Evolutionary conservation across 805 yeast genomes (phyloP).

Genomic region (Metschnikowia similis): DNA sequence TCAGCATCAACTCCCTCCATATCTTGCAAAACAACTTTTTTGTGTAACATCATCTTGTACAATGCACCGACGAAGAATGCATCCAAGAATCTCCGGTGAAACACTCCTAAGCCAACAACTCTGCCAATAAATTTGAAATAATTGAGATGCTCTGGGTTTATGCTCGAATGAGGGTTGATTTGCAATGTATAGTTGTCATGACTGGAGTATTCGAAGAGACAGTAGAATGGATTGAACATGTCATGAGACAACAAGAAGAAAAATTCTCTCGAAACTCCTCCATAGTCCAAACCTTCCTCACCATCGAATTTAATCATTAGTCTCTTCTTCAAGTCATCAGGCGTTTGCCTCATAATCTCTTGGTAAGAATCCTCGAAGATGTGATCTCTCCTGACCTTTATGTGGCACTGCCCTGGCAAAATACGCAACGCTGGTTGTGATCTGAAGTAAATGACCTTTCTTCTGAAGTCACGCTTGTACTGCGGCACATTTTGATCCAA

Average conservation of each 20-base stretch:
- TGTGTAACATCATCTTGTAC: conserved; percentile 94
- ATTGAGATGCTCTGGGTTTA: conserved; percentile 96
- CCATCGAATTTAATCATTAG: conserved; percentile 98
- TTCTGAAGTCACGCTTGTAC: conserved; percentile 96
- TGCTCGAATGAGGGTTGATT: conserved; percentile 94
- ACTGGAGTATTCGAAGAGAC: conserved; percentile 95
- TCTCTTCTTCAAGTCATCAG: conserved; percentile 96
- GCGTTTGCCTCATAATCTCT: conserved; percentile 98
- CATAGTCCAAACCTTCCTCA: conserved; percentile 98
- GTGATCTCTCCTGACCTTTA: conserved; percentile 94
- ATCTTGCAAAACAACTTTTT: conserved; percentile 91
- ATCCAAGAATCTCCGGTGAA: conserved; percentile 96
- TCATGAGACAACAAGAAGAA: conserved; percentile 95
- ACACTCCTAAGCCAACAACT: conserved; percentile 95
- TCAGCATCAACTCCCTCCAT: conserved; percentile 99
- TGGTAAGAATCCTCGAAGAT: conserved; percentile 97
- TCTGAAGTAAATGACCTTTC: conserved; percentile 95
- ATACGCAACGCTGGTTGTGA: conserved; percentile 97
- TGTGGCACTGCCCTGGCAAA: conserved; percentile 97
- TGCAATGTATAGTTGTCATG: conserved; percentile 97
- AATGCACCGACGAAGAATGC: conserved; percentile 98
- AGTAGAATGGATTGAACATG: conserved; percentile 97
- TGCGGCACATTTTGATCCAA: conserved; percentile 98
- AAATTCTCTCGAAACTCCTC: conserved; percentile 98
- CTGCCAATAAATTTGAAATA: conserved; percentile 98